These are phyloP conservation scores for Pyrenophora tritici-repentis DNA, from an alignment of 2,329 filamentous ascomycete species.

Conservation along the genomic window DNA sequence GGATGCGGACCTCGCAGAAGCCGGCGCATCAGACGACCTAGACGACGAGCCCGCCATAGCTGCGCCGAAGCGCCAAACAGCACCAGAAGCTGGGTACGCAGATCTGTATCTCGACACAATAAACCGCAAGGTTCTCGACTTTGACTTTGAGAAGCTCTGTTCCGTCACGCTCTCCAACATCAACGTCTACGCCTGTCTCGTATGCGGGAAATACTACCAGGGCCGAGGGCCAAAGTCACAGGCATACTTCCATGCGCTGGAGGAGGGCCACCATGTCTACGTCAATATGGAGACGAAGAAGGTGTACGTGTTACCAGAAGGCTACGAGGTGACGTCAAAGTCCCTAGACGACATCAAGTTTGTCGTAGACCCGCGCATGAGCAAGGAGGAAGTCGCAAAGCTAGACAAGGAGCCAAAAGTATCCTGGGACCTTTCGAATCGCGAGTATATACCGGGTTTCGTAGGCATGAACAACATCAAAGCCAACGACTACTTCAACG, in stretches of 20 bases:
- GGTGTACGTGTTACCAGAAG: slow-evolving; percentile 91
- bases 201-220: slow-evolving; percentile 98
- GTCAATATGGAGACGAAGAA: slow-evolving; percentile 96
- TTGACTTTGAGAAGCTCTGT: slow-evolving; percentile 98
- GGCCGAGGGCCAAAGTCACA: slow-evolving; percentile 91
- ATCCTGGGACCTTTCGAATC: slow-evolving; percentile 78
- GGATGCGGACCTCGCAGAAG: slow-evolving; percentile 46
- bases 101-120: slow-evolving; percentile 98
- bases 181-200: slow-evolving; percentile 96
- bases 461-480: slow-evolving; percentile 99
- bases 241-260: slow-evolving; percentile 95
- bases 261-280: slow-evolving; percentile 94
- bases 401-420: slow-evolving; percentile 70
- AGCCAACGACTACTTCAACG: slow-evolving; percentile 98
- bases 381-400: slow-evolving; percentile 76
- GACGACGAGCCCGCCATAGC: slow-evolving; percentile 46
- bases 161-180: slow-evolving; percentile 96
- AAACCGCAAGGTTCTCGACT: slow-evolving; percentile 88
- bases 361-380: slow-evolving; percentile 88
- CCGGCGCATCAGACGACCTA: slow-evolving; percentile 35
- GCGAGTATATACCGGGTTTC: slow-evolving; percentile 89
- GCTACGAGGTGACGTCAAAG: slow-evolving; percentile 94
- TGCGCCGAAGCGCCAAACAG: slow-evolving; percentile 69
- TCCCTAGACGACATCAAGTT: slow-evolving; percentile 98
- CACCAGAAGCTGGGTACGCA: slow-evolving; percentile 84